A percentile compares a stretch with the other conserved stretches of the same genome.
phyloP scores from a whole-genome alignment of 495 filamentous ascomycete genomes.

The Annulohypoxylon maeteangense region DNA sequence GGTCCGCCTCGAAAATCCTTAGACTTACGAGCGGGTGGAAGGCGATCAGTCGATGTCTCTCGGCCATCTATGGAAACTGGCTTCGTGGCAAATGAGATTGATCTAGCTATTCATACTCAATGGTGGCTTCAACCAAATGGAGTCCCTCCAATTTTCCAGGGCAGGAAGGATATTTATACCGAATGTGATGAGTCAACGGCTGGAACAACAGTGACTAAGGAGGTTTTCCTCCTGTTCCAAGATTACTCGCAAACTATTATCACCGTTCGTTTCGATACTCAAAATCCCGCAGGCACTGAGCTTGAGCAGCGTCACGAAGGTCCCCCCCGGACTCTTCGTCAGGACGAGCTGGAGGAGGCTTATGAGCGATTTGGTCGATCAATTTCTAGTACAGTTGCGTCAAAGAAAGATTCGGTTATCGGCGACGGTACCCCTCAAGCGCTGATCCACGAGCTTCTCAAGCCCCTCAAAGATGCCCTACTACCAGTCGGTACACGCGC shows the following conservation, averaged over 20 bases:
- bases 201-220: slow-evolving; percentile 73
- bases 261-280: slow-evolving; percentile 79
- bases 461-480: slow-evolving; percentile 76
- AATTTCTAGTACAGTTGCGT: slow-evolving; percentile 72
- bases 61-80: slow-evolving; percentile 74
- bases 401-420: slow-evolving; percentile 80
- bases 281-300: slow-evolving; percentile 73
- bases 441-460: slow-evolving; percentile 81
- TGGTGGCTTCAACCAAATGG: slow-evolving; percentile 87
- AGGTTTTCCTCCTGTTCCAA: slow-evolving; percentile 86
- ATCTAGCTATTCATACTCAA: slow-evolving; percentile 72
- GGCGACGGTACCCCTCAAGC: slow-evolving; percentile 83
- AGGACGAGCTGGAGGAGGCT: slow-evolving; percentile 90
- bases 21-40: slow-evolving; percentile 68
- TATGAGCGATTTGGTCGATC: slow-evolving; percentile 79
- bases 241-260: slow-evolving; percentile 97
- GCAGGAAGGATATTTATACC: slow-evolving; percentile 82
- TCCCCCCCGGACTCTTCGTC: slow-evolving; percentile 84
- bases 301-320: slow-evolving; percentile 89
- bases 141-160: slow-evolving; percentile 82
- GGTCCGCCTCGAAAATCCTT: slow-evolving; percentile 71
- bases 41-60: slow-evolving; percentile 76
- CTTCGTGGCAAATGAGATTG: slow-evolving; percentile 87
- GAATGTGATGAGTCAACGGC: slow-evolving; percentile 83
- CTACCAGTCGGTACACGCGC: slow-evolving; percentile 84